These are phyloP conservation scores for Chalaropsis ovoidea DNA, from an alignment of 2,329 filamentous ascomycete genomes.

Conservation along the genomic window DNA sequence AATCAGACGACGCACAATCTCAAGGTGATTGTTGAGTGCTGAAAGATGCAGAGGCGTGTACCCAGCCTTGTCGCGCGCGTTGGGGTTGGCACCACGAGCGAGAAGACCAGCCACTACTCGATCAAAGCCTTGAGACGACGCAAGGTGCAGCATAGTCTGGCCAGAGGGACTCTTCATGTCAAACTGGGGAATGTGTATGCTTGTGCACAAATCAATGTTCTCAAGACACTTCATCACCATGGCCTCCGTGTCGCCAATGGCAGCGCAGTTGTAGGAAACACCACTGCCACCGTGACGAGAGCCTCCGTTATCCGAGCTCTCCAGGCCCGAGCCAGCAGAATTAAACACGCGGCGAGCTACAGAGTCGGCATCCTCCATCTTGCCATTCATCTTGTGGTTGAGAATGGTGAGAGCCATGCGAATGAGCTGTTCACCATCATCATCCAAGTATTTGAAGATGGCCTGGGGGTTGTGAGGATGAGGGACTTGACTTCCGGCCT, in stretches of 20 bases:
- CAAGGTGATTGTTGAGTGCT: constrained; percentile 61
- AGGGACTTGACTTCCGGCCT: constrained; percentile 23
- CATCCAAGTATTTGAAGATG: constrained; percentile 64
- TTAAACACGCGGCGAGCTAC: constrained; percentile 52
- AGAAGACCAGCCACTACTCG: constrained; percentile 68
- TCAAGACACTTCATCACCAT: constrained; percentile 66
- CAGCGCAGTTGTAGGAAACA: constrained; percentile 36
- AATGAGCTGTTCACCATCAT: constrained; percentile 58
- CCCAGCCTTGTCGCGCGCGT: constrained; percentile 64
- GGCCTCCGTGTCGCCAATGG: constrained; percentile 49
- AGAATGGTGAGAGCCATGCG: constrained; percentile 56
- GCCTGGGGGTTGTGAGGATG: constrained; percentile 36
- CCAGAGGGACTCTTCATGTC: constrained; percentile 57
- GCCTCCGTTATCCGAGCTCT: constrained; percentile 22
- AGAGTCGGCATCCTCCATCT: constrained; percentile 50
- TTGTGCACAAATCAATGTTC: constrained; percentile 67
- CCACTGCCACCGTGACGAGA: constrained; percentile 35
- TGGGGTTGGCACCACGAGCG: constrained; percentile 65
- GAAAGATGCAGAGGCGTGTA: constrained; percentile 78
- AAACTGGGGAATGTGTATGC: constrained; percentile 53
- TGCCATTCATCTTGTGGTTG: constrained; percentile 54
- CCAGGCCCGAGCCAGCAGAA: constrained; percentile 33
- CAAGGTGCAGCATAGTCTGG: constrained; percentile 72
- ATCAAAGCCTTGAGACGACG: constrained; percentile 62
- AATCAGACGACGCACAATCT: constrained; percentile 67